Evolutionary conservation across 2,329 filamentous ascomycete species (phyloP).

Genomic region (Xylariaceae sp.): DNA sequence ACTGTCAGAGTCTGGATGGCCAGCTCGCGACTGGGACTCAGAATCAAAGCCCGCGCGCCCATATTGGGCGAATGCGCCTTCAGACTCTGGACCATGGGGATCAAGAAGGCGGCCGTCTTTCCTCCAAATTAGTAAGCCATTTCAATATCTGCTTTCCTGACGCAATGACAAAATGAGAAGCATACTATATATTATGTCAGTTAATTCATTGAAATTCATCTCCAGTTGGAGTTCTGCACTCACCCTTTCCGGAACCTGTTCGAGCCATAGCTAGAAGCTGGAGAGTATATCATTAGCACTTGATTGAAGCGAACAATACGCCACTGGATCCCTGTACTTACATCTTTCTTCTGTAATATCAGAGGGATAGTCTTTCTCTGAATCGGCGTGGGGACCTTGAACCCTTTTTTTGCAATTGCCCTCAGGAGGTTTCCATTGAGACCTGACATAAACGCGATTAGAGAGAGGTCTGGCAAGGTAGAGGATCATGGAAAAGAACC

Average conservation of each 20-base stretch:
- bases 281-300: constrained; percentile 71
- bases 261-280: constrained; percentile 90
- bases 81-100: constrained; percentile 94
- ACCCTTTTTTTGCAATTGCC: constrained; percentile 89
- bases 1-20: constrained; percentile 59
- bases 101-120: constrained; percentile 89
- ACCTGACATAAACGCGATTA: constrained; percentile 38
- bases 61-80: constrained; percentile 83
- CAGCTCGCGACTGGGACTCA: constrained; percentile 90
- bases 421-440: constrained; percentile 79
- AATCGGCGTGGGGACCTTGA: constrained; percentile 93
- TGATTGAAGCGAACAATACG: neutral
- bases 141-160: neutral
- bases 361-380: constrained; percentile 95
- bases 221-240: too few relatives aligned
- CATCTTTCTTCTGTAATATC: constrained; percentile 79
- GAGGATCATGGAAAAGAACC: constrained; percentile 9
- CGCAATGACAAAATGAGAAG: too few relatives aligned
- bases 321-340: constrained; percentile 1
- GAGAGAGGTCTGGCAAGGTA: neutral
- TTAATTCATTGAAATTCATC: too few relatives aligned
- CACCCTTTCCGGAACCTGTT: constrained; percentile 95
- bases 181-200: too few relatives aligned
- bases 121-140: constrained; percentile 1
- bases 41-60: constrained; percentile 77